Evolutionary conservation across 176 grass and related monocot genomes (phyloP).

Genomic region (Dactylis glomerata): DNA sequence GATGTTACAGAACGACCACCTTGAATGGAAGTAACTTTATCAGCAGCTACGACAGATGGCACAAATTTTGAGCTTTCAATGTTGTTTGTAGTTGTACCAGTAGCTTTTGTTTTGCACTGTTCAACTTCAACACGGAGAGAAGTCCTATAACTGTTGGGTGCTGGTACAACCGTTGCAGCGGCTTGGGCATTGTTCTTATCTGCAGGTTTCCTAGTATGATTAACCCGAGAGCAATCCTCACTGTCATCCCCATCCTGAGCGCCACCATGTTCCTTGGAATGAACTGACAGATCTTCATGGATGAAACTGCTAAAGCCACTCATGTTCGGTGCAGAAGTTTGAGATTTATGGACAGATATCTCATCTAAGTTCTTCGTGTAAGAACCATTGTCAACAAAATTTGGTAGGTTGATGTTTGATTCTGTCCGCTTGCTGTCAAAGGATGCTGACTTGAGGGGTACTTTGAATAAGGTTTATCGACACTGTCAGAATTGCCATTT

Average conservation of each 20-base stretch:
- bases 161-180: constrained; percentile 20
- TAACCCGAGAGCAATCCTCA: constrained; percentile 19
- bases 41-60: constrained; percentile 28
- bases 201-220: background rate
- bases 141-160: constrained; percentile 16
- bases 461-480: background rate
- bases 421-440: constrained; percentile 1
- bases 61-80: constrained; percentile 32
- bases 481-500: background rate
- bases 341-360: constrained; percentile 17
- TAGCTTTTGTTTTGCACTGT: constrained; percentile 25
- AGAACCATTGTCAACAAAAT: constrained; percentile 31
- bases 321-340: constrained; percentile 17
- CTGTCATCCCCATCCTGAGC: constrained; percentile 23
- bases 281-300: constrained; percentile 19
- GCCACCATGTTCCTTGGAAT: constrained; percentile 26
- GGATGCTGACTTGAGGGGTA: background rate
- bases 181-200: constrained; percentile 17
- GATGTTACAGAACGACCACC: constrained; percentile 15
- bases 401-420: constrained; percentile 29
- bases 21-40: constrained; percentile 36
- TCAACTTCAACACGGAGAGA: constrained; percentile 31
- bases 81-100: background rate
- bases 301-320: background rate
- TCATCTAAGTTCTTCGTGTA: constrained; percentile 1